Evolutionary conservation across 2,329 filamentous ascomycete species (phyloP), one percentile per base, ranked within the genome.

Genomic region (Colletotrichum ledebouriae): DNA sequence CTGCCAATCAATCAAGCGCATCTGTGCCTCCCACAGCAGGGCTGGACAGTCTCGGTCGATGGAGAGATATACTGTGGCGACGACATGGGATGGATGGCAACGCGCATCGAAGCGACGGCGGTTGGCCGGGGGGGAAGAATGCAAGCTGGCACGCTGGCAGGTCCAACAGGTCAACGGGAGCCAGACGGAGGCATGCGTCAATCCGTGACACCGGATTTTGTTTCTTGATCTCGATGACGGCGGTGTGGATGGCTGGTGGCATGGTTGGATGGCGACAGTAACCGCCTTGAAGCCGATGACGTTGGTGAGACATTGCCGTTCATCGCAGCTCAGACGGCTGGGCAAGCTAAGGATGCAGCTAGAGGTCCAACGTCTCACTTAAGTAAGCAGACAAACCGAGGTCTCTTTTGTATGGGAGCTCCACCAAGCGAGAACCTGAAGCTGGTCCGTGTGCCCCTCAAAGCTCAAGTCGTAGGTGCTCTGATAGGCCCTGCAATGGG

Each of bases 221-320:
- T 7, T 29, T 34, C 25, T 34, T 59, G 47, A 46, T 65, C 33
- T 59, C 53, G 65, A 55, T 68, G 60, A 22, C 49, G 47, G 47
- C 6, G 11, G 12, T n/a, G 34, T 55, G 52, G 29, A 17, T 37
- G 49, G n/a, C n/a, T 37, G 49, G 49, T 52, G 29, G 29, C 15
- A 17, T 52, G 13, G 15, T 50, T 50, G 41, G 58, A 52, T 29
- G 13, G 46, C 29, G 33, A 37, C 29, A 49, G 17, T 56, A 42
- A 69, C 49, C 59, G 25, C 20, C 41, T 64, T 39, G 49, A 56
- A 37, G 56, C 47, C 66, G 49, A 69, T 69, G 66, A 69, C 66
- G 66, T 69, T 69, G 49, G 49, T 66, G 66, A 69, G 61, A 68
- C 61, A 68, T 39, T 39, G 11, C 22, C 22, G 4, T 22, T 22